Conservation (phyloP, 805 yeast genomes). For the Candida saitoana region DNA sequence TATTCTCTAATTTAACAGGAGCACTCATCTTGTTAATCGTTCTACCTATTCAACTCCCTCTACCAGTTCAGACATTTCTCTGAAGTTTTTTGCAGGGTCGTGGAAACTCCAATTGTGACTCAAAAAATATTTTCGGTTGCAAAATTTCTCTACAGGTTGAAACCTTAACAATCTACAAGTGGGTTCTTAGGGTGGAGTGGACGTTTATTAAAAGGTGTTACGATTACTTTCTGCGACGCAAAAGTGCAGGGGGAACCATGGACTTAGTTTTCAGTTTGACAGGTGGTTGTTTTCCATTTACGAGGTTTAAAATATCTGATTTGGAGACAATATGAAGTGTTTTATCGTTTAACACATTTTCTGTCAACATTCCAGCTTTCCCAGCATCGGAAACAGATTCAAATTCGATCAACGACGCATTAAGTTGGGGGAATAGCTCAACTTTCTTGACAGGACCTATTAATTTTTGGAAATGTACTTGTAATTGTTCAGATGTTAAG, state of each 20-base stretch:
- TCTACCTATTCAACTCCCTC: neutral
- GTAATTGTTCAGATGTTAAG: slow-evolving; percentile 31
- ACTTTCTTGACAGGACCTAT: slow-evolving; percentile 39
- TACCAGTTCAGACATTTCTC: neutral
- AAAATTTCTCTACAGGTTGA: neutral
- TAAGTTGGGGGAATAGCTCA: slow-evolving; percentile 41
- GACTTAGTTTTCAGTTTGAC: neutral
- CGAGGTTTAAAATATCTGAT: neutral
- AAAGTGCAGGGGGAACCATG: neutral
- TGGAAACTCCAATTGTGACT: neutral
- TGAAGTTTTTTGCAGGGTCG: neutral
- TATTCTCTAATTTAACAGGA: slow-evolving; percentile 49
- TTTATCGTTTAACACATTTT: slow-evolving; percentile 9
- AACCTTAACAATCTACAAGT: too few species aligned
- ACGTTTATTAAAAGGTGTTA: too few species aligned
- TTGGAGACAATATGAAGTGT: neutral
- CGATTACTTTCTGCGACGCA: slow-evolving; percentile 2
- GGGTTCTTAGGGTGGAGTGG: too few species aligned
- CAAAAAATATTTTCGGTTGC: neutral
- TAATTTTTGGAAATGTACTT: slow-evolving; percentile 19
- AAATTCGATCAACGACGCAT: slow-evolving; percentile 51
- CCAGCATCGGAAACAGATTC: slow-evolving; percentile 45
- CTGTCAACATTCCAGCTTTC: slow-evolving; percentile 40
- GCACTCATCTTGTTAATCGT: slow-evolving; percentile 30
- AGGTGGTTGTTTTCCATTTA: neutral